Base-by-base conservation (phyloP, 352 stramenopile genomes). In the Plasmopara halstedii region DNA sequence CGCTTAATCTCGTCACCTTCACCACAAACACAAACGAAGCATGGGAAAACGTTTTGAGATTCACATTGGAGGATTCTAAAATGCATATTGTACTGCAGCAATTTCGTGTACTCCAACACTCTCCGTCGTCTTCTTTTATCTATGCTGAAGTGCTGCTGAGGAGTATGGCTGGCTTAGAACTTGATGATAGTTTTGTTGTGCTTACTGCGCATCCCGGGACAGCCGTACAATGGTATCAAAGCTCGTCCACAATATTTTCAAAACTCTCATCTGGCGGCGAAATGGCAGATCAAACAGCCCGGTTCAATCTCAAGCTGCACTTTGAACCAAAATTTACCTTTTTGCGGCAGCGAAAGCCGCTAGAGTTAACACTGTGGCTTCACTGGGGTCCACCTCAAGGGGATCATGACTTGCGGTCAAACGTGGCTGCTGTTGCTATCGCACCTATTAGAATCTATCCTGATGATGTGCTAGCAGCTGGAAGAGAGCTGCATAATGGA, bases 51-150 rank as follows among this genome's bases (percentile, higher is more conserved):
- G 17, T 18, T 23, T 17, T 22, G 4, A n/a, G 3, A 34, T 17
- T 18, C 1, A 7, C 19, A 4, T 22, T 43, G 20, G 11, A 21
- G 42, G 34, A 58, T 1, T 6, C 47, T 5, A 42, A 35, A 34
- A 17, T 58, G 5, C 51, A 64, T 50, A 48, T 73, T 11, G 37
- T 35, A 10, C 35, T 79, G 37, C 39, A 61, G 33, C 19, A 53
- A n/a, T 71, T 75, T 40, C 43, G 37, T 42, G 22, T 75, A n/a
- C 43, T 64, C 7, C 33, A 61, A 23, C 76, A 73, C 49, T 34
- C 62, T n/a, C 51, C 65, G n/a, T 64, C 58, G 9, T 46, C 59
- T 6, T 73, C 62, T 4, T 38, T 65, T 42, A 20, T 74, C 18
- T 49, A 56, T 18, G 42, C 58, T n/a, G 41, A 72, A 58, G 56